Evolutionary conservation across 208 protist species (phyloP).

Genomic region (Wallacemonas sp.): DNA sequence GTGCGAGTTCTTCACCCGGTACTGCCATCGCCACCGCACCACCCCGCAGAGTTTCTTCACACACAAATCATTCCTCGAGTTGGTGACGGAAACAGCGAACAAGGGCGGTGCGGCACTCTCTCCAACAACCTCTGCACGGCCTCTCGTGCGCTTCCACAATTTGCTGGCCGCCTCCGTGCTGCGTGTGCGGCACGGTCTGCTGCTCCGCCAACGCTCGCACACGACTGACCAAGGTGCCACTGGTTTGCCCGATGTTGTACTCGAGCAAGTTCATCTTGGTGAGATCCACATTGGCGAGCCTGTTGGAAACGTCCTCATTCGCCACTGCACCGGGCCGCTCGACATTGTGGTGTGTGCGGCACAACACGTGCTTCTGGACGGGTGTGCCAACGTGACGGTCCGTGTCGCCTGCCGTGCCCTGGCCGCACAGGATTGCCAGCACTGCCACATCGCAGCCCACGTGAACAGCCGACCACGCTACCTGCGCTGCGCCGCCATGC

Average conservation of each 20-base stretch:
- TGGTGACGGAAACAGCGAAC: background rate
- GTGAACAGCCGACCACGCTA: conserved; percentile 63
- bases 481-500: conserved; percentile 49
- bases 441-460: conserved; percentile 76
- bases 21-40: conserved; percentile 10
- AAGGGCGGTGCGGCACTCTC: background rate
- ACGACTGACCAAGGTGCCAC: background rate
- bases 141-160: conserved; percentile 45
- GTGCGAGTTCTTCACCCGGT: conserved; percentile 1
- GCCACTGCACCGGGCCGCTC: conserved; percentile 63
- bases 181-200: conserved; percentile 28
- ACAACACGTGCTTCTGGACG: conserved; percentile 50
- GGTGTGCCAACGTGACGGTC: conserved; percentile 68
- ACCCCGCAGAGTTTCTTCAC: background rate
- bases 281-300: conserved; percentile 62
- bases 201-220: conserved; percentile 4
- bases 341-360: conserved; percentile 69
- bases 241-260: conserved; percentile 30
- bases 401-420: conserved; percentile 59
- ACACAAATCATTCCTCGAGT: background rate
- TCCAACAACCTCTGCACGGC: background rate
- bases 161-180: conserved; percentile 35
- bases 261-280: conserved; percentile 57
- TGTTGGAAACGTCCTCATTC: conserved; percentile 52
- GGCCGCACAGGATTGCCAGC: conserved; percentile 44